These are phyloP conservation scores for Eimeria praecox DNA, from an alignment of 169 alveolate genomes.

Conservation along the genomic window DNA sequence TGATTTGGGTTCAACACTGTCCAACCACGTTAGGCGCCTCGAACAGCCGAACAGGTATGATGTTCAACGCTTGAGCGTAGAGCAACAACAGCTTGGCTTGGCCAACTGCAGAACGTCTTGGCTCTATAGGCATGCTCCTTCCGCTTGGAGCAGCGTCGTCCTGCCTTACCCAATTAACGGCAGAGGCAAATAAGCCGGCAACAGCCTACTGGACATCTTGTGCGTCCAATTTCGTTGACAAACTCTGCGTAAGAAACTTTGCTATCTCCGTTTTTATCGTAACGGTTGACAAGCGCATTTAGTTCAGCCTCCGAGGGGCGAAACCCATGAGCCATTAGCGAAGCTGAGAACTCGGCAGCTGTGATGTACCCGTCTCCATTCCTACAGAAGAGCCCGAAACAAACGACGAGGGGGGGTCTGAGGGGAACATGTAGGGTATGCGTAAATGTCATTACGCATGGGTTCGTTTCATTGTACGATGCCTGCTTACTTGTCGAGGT, in stretches of 20 bases:
- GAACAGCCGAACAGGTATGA: neutral
- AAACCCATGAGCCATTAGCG: slow-evolving; percentile 69
- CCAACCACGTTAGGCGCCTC: neutral
- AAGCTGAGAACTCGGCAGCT: slow-evolving; percentile 72
- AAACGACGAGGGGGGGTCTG: neutral
- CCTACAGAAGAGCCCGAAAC: slow-evolving; percentile 37
- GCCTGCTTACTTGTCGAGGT: slow-evolving; percentile 78
- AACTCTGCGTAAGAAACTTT: slow-evolving; percentile 82
- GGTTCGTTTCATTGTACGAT: neutral
- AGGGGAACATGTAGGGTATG: neutral
- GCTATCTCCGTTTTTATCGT: slow-evolving; percentile 74
- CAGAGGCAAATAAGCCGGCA: slow-evolving; percentile 71
- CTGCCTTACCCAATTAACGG: neutral
- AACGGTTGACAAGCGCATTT: slow-evolving; percentile 69
- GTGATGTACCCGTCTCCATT: slow-evolving; percentile 81
- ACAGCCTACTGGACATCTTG: slow-evolving; percentile 78
- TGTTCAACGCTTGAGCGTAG: neutral
- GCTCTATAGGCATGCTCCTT: neutral
- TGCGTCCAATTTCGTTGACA: slow-evolving; percentile 79
- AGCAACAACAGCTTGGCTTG: neutral
- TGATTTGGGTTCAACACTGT: neutral
- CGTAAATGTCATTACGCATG: neutral
- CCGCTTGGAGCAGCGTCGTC: neutral
- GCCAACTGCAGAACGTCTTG: neutral
- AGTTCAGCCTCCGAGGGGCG: slow-evolving; percentile 78